Base-by-base conservation (phyloP, 2,329 filamentous ascomycete genomes). In the Cladosporium sp. region DNA sequence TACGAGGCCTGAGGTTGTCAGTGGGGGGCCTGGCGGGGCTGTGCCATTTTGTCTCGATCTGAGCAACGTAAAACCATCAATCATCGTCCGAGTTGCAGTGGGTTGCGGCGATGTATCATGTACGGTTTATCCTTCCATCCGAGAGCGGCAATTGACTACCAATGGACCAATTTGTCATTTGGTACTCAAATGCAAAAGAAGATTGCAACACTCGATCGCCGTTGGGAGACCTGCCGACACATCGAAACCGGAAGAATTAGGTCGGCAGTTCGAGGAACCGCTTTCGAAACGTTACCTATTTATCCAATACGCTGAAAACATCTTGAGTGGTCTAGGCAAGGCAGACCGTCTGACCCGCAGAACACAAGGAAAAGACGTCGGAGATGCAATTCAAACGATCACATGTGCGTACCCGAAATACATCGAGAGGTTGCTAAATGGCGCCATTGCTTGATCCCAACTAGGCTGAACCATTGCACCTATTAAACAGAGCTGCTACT, bases 401-500 rank as follows among this genome's bases (percentile, higher is more conserved):
- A 41, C 45, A 48, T 48, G 45, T 48, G 32, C 45, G 45, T 48
- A 48, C 36, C 44, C 36, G 11, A 11, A 11, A 32, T 32, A n/a
- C n/a, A n/a, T 27, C 22, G 22, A 27, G 9, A 38, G 24, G 45
- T 48, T 40, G 36, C 29, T n/a, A 9, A 27, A 47, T 48, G 45
- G 45, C 45, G 45, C 45, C 36, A 48, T 48, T 48, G 45, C 45
- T 48, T 36, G 8, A 17, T 29, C 42, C 30, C 15, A 36, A 8
- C 30, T 48, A 48, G 37, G 36, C 22, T 17, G 45, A 48, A 48
- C 45, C 45, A 48, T 48, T 24, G 45, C 37, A 48, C 45, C 45
- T 48, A 48, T 48, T 41, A 27, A 7, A 34, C 34, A 27, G 37
- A 48, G 29, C 37, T 9, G 36, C 45, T 40, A 48, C 37, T 40